Evolutionary conservation across 2,329 filamentous ascomycete genomes (phyloP).

Genomic region (Leptographium procerum): DNA sequence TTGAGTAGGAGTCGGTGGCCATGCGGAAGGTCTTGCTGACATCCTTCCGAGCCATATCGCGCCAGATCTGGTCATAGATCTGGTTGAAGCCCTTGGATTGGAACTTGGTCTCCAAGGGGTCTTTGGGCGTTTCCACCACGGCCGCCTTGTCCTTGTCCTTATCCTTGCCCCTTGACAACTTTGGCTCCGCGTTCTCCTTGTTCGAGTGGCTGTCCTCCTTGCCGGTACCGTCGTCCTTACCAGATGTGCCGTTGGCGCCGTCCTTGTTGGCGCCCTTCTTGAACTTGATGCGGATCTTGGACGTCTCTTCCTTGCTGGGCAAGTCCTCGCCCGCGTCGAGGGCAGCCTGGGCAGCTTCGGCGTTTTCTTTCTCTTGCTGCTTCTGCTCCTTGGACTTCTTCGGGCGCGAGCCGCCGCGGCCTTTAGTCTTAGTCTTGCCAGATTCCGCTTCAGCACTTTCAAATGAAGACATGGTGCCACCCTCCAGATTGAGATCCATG

Average conservation of each 20-base stretch:
- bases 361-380: constrained; percentile 68
- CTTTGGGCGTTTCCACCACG: constrained; percentile 31
- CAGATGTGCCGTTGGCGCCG: constrained; percentile 23
- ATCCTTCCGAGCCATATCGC: constrained; percentile 86
- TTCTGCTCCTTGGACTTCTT: constrained; percentile 90
- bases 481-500: constrained; percentile 70
- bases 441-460: constrained; percentile 51
- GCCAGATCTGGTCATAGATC: constrained; percentile 95
- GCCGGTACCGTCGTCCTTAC: constrained; percentile 24
- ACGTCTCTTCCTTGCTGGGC: constrained; percentile 44
- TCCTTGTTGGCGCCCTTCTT: constrained; percentile 34
- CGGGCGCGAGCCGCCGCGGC: constrained; percentile 53
- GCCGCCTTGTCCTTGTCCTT: constrained; percentile 22
- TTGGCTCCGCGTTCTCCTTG: constrained; percentile 36
- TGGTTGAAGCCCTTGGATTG: constrained; percentile 91
- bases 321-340: constrained; percentile 68
- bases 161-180: constrained; percentile 27
- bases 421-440: constrained; percentile 37
- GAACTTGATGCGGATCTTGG: constrained; percentile 53
- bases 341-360: constrained; percentile 78
- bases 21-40: constrained; percentile 86
- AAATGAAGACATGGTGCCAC: constrained; percentile 77
- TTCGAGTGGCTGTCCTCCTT: constrained; percentile 33
- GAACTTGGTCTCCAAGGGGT: constrained; percentile 51
- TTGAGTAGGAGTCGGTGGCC: constrained; percentile 73